Percentiles rank a stretch among this genome's conserved stretches.
Evolutionary conservation across 176 grass and related monocot genomes (phyloP).

Genomic region (Coix lacrymajobi): DNA sequence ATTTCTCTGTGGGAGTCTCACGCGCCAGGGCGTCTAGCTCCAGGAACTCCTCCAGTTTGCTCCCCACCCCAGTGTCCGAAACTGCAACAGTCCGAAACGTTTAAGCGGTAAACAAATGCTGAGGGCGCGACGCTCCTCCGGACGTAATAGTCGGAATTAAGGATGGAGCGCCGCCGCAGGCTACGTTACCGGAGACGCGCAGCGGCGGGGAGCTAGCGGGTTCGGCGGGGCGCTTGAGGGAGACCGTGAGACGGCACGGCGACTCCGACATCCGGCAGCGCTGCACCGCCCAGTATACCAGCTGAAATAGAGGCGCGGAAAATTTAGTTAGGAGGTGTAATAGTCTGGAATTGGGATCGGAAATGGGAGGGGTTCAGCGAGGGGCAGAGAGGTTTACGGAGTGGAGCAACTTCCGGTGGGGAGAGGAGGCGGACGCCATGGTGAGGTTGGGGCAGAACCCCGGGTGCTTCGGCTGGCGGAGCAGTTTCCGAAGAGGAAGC

Average conservation of each 20-base stretch:
- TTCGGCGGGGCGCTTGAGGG: constrained; percentile 24
- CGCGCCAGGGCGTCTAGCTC: constrained; percentile 22
- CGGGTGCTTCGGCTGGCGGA: not conserved
- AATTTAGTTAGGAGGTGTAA: not conserved
- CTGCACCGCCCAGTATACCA: constrained; percentile 55
- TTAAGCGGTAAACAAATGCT: not conserved
- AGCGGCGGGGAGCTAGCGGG: constrained; percentile 12
- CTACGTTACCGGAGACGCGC: constrained; percentile 43
- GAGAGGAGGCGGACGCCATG: constrained; percentile 7
- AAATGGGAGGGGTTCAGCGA: not conserved
- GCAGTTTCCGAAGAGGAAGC: not conserved
- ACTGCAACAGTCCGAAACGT: constrained; percentile 34
- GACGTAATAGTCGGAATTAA: not conserved
- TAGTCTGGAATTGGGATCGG: not conserved
- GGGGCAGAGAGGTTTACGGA: not conserved
- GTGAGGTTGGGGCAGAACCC: not conserved
- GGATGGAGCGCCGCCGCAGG: not conserved
- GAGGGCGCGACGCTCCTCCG: not conserved
- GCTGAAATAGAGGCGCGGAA: constrained; percentile 20
- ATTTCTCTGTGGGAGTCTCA: constrained; percentile 29
- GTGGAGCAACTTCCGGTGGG: constrained; percentile 37
- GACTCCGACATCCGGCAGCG: constrained; percentile 60
- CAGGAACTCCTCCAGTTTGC: constrained; percentile 69
- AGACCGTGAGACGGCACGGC: constrained; percentile 58
- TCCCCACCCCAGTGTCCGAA: constrained; percentile 65